Base-by-base conservation (phyloP, 108 stramenopile genomes). In the Aurantiochytrium sp. region DNA sequence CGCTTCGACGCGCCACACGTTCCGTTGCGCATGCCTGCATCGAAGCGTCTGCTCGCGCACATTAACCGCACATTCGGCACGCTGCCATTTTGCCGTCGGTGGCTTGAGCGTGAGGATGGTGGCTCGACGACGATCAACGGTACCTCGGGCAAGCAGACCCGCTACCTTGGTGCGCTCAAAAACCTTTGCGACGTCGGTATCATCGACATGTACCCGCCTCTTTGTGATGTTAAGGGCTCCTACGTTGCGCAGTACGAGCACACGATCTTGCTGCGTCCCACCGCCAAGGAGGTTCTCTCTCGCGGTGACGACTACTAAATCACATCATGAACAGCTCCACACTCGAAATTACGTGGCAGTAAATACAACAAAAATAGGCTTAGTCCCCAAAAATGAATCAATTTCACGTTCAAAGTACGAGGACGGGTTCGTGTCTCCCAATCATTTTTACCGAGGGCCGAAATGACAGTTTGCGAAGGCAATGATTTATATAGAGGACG, bases 181-280 rank as follows among this genome's bases (percentile, higher is more conserved):
- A 97, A 98, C 92, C 92, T 99, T 21, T 99, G 98, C 90, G 98
- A 98, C 92, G 97, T 96, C 60, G 98, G 98, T 45, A 94, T 99
- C 71, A 93, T 99, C 43, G 93, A 96, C 88, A 92, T 98, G 5
- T 99, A 98, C 90, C 99, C 99, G 18, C 99, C 99, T 8, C 93
- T 99, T 5, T 96, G 96, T 89, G 99, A 99, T 91, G 94, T 96
- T 8, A 96, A 96, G 91, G 98, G 98, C 0, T 94, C 94, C 59
- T 99, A 98, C 91, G 97, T 97, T 10, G 99, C 99, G 14, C 99
- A 99, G 94, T 99, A 98, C 91, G 99, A 99, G 91, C 99, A 99
- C 92, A 99, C 99, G 6, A 92, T 99, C 72, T 90, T 99, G 25
- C 91, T 98, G 90, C 90, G 98, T 64, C 98, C 98, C 16, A 98